Conservation (phyloP, 352 stramenopile species). For the Pythium oligandrum region DNA sequence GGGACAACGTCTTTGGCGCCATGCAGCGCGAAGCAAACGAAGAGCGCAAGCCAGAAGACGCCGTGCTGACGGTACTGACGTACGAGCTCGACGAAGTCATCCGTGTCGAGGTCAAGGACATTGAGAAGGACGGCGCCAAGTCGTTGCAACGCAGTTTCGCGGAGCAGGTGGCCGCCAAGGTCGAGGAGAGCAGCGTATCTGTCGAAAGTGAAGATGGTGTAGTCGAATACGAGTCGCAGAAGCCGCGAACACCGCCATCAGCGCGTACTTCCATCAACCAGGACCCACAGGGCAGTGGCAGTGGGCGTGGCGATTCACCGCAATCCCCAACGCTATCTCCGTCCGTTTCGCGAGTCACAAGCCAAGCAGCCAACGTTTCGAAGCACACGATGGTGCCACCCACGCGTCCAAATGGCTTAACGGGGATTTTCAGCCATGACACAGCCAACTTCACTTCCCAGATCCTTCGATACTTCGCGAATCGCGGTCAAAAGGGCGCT, state of each 20-base stretch:
- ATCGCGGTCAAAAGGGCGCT: conserved; percentile 67
- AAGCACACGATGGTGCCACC: conserved; percentile 18
- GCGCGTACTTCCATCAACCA: conserved; percentile 7
- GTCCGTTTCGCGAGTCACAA: not conserved
- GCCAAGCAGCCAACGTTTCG: not conserved
- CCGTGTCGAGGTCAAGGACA: conserved; percentile 66
- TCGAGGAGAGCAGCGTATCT: conserved; percentile 1
- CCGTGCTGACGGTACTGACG: conserved; percentile 6
- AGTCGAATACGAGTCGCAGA: conserved; percentile 18
- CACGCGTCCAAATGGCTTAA: conserved; percentile 39
- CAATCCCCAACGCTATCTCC: conserved; percentile 24
- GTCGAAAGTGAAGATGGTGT: conserved; percentile 27
- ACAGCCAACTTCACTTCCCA: conserved; percentile 78
- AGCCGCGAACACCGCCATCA: conserved; percentile 17
- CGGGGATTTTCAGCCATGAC: conserved; percentile 71
- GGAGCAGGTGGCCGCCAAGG: conserved; percentile 25
- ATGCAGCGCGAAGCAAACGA: conserved; percentile 39
- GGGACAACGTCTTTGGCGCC: conserved; percentile 63
- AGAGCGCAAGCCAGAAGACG: conserved; percentile 5
- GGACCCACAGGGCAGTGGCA: conserved; percentile 4
- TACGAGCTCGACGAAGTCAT: conserved; percentile 71
- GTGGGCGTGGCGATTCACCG: not conserved
- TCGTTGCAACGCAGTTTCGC: conserved; percentile 66
- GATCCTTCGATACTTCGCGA: conserved; percentile 76
- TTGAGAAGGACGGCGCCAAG: conserved; percentile 61